A percentile compares a stretch with the other conserved stretches of the same genome.
Evolutionary conservation across 208 protist genomes (phyloP).

Genomic region (Porcisia hertigi): DNA sequence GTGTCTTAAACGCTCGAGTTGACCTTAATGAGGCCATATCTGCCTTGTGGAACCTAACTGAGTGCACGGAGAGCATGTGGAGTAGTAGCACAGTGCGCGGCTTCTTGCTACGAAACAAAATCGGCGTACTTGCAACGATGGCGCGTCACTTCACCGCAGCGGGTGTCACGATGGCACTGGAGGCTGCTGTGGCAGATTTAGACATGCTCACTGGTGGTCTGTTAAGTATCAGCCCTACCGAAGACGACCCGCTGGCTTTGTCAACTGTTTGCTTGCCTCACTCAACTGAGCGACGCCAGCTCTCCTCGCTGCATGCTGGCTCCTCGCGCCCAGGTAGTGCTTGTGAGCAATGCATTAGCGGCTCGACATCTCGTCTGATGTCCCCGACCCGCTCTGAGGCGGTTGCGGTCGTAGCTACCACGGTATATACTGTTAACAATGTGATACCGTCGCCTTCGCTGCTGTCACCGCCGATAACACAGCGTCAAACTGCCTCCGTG

Average conservation of each 20-base stretch:
- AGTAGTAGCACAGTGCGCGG: constrained; percentile 37
- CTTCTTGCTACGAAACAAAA: constrained; percentile 37
- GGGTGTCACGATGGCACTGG: constrained; percentile 33
- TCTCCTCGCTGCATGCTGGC: background rate
- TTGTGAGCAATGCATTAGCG: background rate
- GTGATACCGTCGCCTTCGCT: constrained; percentile 10
- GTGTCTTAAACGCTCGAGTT: constrained; percentile 37
- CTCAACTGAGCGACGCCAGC: background rate
- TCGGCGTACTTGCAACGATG: constrained; percentile 35
- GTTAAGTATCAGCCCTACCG: constrained; percentile 19
- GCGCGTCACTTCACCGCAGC: constrained; percentile 35
- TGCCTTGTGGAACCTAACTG: constrained; percentile 38
- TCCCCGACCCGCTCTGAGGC: background rate
- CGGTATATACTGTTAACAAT: background rate
- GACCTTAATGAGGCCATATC: constrained; percentile 42
- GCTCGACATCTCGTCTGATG: background rate
- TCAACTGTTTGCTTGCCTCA: background rate
- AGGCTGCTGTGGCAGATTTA: constrained; percentile 35
- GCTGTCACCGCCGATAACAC: constrained; percentile 8
- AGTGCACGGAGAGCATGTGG: constrained; percentile 36
- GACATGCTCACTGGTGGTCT: constrained; percentile 42
- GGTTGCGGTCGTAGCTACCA: background rate
- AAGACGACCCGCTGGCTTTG: background rate
- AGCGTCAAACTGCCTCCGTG: constrained; percentile 11
- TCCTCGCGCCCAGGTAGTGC: background rate